Evolutionary conservation across 257 asterid species (phyloP).

Genomic region (Przewalskia tangutica): DNA sequence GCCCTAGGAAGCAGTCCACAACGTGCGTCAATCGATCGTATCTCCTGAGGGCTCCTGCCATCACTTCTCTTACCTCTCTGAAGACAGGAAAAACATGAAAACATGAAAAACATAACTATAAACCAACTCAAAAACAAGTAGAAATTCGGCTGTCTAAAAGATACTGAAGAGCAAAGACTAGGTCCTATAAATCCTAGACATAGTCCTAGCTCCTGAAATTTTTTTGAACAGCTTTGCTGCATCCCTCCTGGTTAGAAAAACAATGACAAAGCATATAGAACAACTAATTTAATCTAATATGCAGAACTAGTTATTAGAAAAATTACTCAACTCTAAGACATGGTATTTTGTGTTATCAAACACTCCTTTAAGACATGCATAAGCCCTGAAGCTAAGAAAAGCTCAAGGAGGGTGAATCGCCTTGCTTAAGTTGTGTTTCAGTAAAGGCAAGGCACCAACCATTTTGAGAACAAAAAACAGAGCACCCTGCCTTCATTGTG

Average conservation of each 20-base stretch:
- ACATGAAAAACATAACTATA: neutral
- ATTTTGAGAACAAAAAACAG: no score
- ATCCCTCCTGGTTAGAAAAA: neutral
- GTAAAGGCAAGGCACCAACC: no score
- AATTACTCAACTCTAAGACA: neutral
- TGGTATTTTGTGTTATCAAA: neutral
- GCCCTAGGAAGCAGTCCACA: conserved; percentile 96
- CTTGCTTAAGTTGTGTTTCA: no score
- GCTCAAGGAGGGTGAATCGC: no score
- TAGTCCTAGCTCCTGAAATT: neutral
- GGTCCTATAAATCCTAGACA: neutral
- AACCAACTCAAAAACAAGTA: neutral
- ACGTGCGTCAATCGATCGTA: conserved; percentile 61
- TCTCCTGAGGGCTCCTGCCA: conserved; percentile 69
- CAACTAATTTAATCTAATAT: neutral
- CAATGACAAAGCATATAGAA: neutral
- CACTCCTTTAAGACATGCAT: no score
- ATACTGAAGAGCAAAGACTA: neutral
- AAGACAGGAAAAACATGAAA: neutral
- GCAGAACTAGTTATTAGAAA: neutral
- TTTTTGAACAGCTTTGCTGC: neutral
- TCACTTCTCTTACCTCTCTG: conserved; percentile 96
- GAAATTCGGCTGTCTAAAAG: neutral
- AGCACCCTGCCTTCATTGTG: no score
- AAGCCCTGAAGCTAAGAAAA: no score